Base-by-base conservation (phyloP, 495 filamentous ascomycete genomes). In the Talaromyces wortmannii region DNA sequence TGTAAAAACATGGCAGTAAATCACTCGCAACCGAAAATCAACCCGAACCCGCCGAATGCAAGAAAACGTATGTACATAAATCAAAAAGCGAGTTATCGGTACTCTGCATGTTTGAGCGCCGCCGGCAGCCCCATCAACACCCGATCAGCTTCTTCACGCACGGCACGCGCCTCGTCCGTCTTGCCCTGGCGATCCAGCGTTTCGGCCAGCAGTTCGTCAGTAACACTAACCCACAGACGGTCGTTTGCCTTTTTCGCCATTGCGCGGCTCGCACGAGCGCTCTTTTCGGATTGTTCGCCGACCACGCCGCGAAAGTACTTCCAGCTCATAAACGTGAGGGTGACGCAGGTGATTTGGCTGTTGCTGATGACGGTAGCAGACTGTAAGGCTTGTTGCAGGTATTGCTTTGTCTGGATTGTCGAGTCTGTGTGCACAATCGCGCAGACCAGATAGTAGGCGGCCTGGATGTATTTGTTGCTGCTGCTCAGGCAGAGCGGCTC, bases 211-310 rank as follows among this genome's bases (percentile, higher is more conserved):
- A 94, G 87, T 5, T 87, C 87, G 57, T 88, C 85, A 0, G 87
- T 88, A 18, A 94, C 90, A 61, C 85, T 91, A 63, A 78, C 85
- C 94, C 94, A 99, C 17, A 99, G 67, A 2, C 77, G 73, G 67
- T 92, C 90, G 29, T 84, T 82, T 48, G 83, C 83, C 64, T 83
- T 87, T 63, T 81, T 83, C 5, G 91, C 90, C 75, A 92, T 84
- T 12, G 78, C 81, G 52, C 83, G 75, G 31, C 82, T 88, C 0
- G 91, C 91, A 45, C 81, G 78, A 0, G 88, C 89, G 57, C 87
- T 88, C 74, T 96, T 97, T 59, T 95, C 84, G 2, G 92, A 88
- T 70, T 97, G 92, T 55, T 91, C 90, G 36, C 89, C 90, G 3
- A 96, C 82, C 11, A 92, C 87, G 31, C 86, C 87, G 29, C 82